A percentile compares a stretch with the other conserved stretches of the same genome.
phyloP scores from a whole-genome alignment of 495 filamentous ascomycete species.

The Penicillium robsamsonii region DNA sequence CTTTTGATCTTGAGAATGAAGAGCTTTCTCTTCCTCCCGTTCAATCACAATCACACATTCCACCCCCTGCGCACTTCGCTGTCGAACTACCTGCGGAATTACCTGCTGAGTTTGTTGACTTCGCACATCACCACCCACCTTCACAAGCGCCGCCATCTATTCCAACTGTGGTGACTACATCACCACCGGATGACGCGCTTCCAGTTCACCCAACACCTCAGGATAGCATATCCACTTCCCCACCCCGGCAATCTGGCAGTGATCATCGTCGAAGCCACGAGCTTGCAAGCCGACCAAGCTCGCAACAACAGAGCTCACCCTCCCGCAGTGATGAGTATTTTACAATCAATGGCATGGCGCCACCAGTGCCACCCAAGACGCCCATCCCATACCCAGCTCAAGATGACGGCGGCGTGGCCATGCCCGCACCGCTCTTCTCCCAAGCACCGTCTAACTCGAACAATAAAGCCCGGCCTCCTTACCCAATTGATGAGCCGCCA shows the following conservation, averaged over 20 bases:
- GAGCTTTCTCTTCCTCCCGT: conserved; percentile 19
- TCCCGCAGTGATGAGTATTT: conserved; percentile 46
- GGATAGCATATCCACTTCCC: conserved; percentile 25
- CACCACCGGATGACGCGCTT: conserved; percentile 32
- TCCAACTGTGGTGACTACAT: conserved; percentile 30
- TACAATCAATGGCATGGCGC: conserved; percentile 53
- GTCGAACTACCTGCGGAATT: conserved; percentile 68
- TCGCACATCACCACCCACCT: conserved; percentile 33
- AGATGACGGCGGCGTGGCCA: conserved; percentile 32
- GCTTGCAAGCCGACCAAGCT: conserved; percentile 28
- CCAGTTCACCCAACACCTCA: conserved; percentile 36
- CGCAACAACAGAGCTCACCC: conserved; percentile 42
- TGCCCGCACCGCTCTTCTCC: conserved; percentile 34
- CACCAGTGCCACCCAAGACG: conserved; percentile 82
- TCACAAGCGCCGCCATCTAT: conserved; percentile 26
- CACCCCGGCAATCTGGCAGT: conserved; percentile 35
- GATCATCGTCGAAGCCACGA: conserved; percentile 40
- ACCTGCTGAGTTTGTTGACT: conserved; percentile 54
- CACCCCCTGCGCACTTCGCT: conserved; percentile 48
- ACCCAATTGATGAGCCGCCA: conserved; percentile 81
- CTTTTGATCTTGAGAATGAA: conserved; percentile 28
- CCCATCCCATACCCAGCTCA: conserved; percentile 59
- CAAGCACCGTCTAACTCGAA: conserved; percentile 18
- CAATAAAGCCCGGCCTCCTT: conserved; percentile 56
- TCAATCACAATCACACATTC: conserved; percentile 7